phyloP scores from a whole-genome alignment of 768 basidiomycete species.

The Suillus spraguei region DNA sequence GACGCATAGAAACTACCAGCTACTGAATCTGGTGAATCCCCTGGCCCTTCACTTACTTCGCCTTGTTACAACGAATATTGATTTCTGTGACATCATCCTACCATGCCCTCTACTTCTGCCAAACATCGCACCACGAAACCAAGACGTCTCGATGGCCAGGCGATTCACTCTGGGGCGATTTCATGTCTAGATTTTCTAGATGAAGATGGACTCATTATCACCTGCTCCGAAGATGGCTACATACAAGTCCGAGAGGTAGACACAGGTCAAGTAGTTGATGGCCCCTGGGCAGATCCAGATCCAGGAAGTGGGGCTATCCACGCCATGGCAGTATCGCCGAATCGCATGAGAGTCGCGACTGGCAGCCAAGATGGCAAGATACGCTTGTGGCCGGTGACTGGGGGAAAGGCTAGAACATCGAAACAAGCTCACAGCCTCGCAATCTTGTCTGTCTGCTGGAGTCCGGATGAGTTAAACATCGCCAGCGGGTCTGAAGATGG shows the following conservation, averaged over 20 bases:
- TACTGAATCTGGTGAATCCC: not conserved
- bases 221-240: not conserved
- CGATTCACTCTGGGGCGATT: not conserved
- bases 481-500: slow-evolving; percentile 8
- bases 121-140: not conserved
- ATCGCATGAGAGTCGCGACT: not conserved
- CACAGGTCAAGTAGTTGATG: not conserved
- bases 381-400: not conserved
- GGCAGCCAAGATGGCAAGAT: slow-evolving; percentile 3
- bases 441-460: not conserved
- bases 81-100: not conserved
- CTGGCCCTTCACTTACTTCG: not conserved
- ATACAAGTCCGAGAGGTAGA: not conserved
- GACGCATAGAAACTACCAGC: not conserved
- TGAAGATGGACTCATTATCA: not conserved
- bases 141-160: not conserved
- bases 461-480: not conserved
- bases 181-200: not conserved
- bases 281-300: not conserved
- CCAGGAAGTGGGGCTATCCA: not conserved
- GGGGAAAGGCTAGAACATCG: not conserved
- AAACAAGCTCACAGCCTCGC: not conserved
- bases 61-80: not conserved
- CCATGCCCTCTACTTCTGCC: not conserved
- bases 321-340: not conserved